These are phyloP conservation scores for Irpex sp. DNA, from an alignment of 1,284 basidiomycete species.

Conservation along the genomic window DNA sequence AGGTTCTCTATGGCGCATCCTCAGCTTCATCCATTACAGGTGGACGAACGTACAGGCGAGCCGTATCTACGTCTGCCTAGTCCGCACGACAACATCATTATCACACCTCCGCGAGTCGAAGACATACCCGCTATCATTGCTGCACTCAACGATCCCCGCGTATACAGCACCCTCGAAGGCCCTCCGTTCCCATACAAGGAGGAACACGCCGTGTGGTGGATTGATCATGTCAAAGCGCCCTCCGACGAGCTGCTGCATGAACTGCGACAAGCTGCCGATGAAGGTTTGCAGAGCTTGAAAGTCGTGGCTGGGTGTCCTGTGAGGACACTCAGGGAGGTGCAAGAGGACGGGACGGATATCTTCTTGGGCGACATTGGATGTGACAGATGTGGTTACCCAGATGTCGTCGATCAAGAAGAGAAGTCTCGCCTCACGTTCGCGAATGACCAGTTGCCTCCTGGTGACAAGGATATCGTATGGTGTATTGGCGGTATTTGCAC, in stretches of 20 bases:
- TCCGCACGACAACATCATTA: conserved; percentile 45
- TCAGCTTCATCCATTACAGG: conserved; percentile 3
- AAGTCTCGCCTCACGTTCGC: conserved; percentile 30
- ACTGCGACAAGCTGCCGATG: conserved; percentile 27
- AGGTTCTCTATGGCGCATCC: neutral
- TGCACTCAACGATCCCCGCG: conserved; percentile 45
- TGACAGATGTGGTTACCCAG: conserved; percentile 30
- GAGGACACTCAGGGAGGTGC: conserved; percentile 41
- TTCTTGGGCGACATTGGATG: conserved; percentile 44
- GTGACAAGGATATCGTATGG: conserved; percentile 51
- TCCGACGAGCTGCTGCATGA: conserved; percentile 35
- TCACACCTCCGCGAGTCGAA: conserved; percentile 46
- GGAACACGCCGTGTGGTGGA: conserved; percentile 36
- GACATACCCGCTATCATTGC: conserved; percentile 34
- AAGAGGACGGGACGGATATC: conserved; percentile 43
- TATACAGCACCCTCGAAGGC: conserved; percentile 39
- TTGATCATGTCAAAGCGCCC: conserved; percentile 18
- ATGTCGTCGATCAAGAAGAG: conserved; percentile 29
- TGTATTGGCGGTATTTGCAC: conserved; percentile 43
- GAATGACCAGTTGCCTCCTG: conserved; percentile 32
- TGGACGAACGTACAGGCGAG: conserved; percentile 18
- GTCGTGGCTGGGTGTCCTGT: conserved; percentile 40
- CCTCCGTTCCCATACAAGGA: conserved; percentile 54
- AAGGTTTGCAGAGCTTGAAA: conserved; percentile 20
- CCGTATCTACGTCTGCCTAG: conserved; percentile 26